phyloP scores from a whole-genome alignment of 73 alveolate species.

The Tetrahymena malaccensis region DNA sequence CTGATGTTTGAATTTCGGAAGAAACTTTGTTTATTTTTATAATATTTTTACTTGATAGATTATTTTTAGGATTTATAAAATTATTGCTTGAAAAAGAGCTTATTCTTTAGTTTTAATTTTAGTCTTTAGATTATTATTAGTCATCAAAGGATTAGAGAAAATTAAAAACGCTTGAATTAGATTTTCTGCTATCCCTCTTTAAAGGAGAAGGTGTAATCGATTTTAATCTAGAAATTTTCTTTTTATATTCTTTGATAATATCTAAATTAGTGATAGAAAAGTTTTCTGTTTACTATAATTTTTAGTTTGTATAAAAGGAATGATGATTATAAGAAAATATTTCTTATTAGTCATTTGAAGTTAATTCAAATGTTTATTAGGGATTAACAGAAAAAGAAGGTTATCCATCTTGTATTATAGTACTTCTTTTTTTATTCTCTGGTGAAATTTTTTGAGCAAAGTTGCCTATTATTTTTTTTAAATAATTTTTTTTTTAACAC shows the following conservation, averaged over 20 bases:
- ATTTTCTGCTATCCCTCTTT: background rate
- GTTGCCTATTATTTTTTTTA: too few species aligned
- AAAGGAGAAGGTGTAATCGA: background rate
- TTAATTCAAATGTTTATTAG: background rate
- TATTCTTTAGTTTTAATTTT: background rate
- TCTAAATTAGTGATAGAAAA: background rate
- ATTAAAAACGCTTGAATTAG: background rate
- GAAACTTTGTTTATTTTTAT: background rate
- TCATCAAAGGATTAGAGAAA: background rate
- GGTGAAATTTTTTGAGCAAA: background rate
- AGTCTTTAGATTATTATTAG: background rate
- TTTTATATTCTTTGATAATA: background rate
- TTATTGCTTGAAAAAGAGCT: background rate
- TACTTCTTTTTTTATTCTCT: background rate
- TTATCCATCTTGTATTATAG: background rate
- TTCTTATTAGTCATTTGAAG: background rate
- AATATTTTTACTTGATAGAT: background rate
- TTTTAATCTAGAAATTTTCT: background rate
- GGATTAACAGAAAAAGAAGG: background rate
- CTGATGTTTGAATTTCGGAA: background rate
- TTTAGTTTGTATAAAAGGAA: background rate
- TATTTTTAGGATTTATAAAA: too few species aligned
- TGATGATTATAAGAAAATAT: background rate
- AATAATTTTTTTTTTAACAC: too few species aligned
- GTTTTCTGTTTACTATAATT: background rate